Evolutionary conservation across 2,329 filamentous ascomycete species (phyloP).

Genomic region (Ilyonectria sp.): DNA sequence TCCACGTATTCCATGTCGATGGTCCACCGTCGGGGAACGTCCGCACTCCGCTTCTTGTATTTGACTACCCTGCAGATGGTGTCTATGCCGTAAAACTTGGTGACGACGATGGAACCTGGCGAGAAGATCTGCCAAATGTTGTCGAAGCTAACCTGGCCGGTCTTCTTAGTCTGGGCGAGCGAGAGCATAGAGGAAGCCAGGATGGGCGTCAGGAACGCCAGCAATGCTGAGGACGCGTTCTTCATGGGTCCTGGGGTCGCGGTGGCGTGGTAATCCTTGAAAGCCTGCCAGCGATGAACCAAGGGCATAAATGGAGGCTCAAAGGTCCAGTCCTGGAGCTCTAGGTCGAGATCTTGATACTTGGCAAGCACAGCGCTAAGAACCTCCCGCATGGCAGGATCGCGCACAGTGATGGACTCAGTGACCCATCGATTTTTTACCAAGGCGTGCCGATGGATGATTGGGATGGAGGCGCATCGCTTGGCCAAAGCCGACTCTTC

Average conservation of each 20-base stretch:
- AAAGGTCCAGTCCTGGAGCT: slow-evolving; percentile 53
- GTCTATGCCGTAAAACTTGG: slow-evolving; percentile 53
- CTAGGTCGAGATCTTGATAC: slow-evolving; percentile 54
- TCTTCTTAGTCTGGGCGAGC: slow-evolving; percentile 43
- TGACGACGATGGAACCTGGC: slow-evolving; percentile 51
- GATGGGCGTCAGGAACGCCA: slow-evolving; percentile 50
- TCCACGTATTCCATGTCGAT: slow-evolving; percentile 54
- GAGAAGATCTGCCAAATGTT: slow-evolving; percentile 56
- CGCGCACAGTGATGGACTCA: slow-evolving; percentile 51
- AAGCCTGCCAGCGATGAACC: slow-evolving; percentile 54
- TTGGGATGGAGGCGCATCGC: slow-evolving; percentile 45
- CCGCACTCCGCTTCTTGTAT: slow-evolving; percentile 38
- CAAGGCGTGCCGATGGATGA: slow-evolving; percentile 51
- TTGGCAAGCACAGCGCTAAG: slow-evolving; percentile 49
- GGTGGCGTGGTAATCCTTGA: slow-evolving; percentile 22
- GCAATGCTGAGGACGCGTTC: slow-evolving; percentile 35
- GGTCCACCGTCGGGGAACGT: slow-evolving; percentile 41
- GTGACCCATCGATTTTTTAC: slow-evolving; percentile 52
- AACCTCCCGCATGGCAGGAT: slow-evolving; percentile 48
- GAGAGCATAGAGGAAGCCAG: slow-evolving; percentile 46
- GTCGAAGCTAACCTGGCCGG: slow-evolving; percentile 50
- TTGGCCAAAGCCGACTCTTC: slow-evolving; percentile 45
- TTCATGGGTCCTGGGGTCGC: slow-evolving; percentile 3
- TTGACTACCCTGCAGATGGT: slow-evolving; percentile 53
- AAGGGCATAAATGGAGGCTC: slow-evolving; percentile 51